phyloP scores from a whole-genome alignment of 2,329 filamentous ascomycete genomes.

The Thielaviopsis musarum region DNA sequence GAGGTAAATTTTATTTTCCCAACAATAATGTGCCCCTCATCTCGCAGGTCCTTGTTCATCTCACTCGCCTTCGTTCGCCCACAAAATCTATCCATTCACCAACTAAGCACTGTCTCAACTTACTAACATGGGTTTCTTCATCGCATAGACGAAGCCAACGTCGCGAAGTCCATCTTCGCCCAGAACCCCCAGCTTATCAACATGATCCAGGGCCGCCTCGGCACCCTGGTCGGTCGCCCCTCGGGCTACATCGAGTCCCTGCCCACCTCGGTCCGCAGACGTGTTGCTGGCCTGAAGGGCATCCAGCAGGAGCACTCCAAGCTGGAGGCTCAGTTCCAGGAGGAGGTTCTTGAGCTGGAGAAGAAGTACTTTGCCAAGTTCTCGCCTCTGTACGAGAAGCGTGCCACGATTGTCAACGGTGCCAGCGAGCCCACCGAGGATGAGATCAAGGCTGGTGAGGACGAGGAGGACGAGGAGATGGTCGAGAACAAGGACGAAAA shows the following conservation, averaged over 20 bases:
- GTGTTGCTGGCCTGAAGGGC: constrained; percentile 88
- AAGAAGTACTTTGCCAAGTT: constrained; percentile 99
- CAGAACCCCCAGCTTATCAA: constrained; percentile 87
- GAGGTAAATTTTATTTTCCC: constrained; percentile 40
- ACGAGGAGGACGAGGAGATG: constrained; percentile 51
- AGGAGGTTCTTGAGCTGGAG: constrained; percentile 93
- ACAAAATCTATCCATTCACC: neutral
- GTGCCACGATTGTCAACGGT: constrained; percentile 84
- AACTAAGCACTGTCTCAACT: neutral
- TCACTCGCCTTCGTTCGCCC: neutral
- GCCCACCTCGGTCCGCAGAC: constrained; percentile 72
- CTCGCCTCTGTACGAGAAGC: constrained; percentile 91
- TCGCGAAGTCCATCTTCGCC: constrained; percentile 57
- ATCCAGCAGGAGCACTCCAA: constrained; percentile 98
- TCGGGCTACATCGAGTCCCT: constrained; percentile 98
- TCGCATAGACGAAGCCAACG: constrained; percentile 65
- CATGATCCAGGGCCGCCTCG: constrained; percentile 96
- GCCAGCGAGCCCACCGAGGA: constrained; percentile 67
- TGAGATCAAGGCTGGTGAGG: constrained; percentile 75
- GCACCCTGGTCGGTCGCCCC: constrained; percentile 79
- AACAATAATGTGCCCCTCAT: neutral
- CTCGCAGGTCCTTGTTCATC: neutral
- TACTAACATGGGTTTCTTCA: constrained; percentile 14
- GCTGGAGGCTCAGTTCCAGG: constrained; percentile 95
- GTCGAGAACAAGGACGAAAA: constrained; percentile 38